Percentiles rank a stretch among this genome's conserved stretches.
Conservation (phyloP, 768 basidiomycete genomes). For the Termitomyces sp. region DNA sequence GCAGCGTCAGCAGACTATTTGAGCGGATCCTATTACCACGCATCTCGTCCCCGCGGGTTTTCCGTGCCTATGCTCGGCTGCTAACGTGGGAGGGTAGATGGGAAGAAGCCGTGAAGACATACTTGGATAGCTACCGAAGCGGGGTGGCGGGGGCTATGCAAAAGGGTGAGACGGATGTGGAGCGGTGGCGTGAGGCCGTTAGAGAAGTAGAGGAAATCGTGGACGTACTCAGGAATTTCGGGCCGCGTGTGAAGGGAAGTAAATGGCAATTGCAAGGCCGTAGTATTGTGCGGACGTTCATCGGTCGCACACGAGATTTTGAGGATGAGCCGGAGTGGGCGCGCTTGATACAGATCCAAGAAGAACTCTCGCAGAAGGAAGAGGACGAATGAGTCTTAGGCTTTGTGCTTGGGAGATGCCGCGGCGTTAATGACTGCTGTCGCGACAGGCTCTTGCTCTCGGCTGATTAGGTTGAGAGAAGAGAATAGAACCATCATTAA, state of each 20-base stretch:
- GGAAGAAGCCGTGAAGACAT: slow-evolving; percentile 77
- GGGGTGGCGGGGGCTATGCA: slow-evolving; percentile 59
- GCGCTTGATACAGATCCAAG: slow-evolving; percentile 59
- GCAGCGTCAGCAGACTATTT: slow-evolving; percentile 70
- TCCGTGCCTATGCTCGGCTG: slow-evolving; percentile 80
- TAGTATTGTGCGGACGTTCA: slow-evolving; percentile 85
- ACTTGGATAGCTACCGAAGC: slow-evolving; percentile 82
- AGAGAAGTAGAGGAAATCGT: slow-evolving; percentile 81
- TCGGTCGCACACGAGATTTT: slow-evolving; percentile 83
- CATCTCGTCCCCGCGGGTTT: slow-evolving; percentile 75
- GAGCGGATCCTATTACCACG: slow-evolving; percentile 79
- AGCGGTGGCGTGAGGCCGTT: slow-evolving; percentile 72
- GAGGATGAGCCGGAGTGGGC: slow-evolving; percentile 88
- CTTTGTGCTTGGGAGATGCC: slow-evolving; percentile 5
- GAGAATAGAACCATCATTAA: slow-evolving; percentile 11
- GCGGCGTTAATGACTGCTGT: slow-evolving; percentile 17
- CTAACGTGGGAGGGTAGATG: slow-evolving; percentile 70
- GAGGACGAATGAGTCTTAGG: slow-evolving; percentile 5
- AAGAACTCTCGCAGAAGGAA: slow-evolving; percentile 52
- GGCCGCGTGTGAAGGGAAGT: slow-evolving; percentile 54
- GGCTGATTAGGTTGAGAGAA: slow-evolving; percentile 20
- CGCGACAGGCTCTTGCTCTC: slow-evolving; percentile 9
- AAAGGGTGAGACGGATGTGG: slow-evolving; percentile 64
- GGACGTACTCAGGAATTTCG: slow-evolving; percentile 79
- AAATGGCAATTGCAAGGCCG: slow-evolving; percentile 88